Percentiles rank a stretch among this genome's conserved stretches.
phyloP scores from a whole-genome alignment of 106 monocot species.

The Acorus gramineus region DNA sequence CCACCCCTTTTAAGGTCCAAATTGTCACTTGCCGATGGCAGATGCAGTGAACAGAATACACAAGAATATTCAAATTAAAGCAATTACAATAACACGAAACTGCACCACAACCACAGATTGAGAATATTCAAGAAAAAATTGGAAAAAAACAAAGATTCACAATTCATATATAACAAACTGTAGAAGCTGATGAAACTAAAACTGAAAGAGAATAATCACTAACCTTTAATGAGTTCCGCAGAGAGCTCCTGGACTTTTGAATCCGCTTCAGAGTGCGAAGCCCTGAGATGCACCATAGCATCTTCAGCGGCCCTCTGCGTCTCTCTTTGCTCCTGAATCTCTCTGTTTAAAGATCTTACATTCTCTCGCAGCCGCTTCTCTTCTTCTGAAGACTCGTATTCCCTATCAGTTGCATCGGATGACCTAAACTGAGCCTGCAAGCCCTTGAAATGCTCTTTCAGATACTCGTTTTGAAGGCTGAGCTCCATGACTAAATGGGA shows the following conservation, averaged over 20 bases:
- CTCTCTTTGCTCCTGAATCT: constrained; percentile 58
- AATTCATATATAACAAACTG: no score
- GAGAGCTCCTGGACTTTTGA: constrained; percentile 61
- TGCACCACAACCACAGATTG: no score
- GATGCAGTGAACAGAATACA: no score
- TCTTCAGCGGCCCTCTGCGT: constrained; percentile 84
- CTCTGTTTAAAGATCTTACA: constrained; percentile 41
- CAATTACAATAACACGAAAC: no score
- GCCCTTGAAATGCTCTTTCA: constrained; percentile 42
- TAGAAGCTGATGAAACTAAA: no score
- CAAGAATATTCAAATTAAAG: no score
- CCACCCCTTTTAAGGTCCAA: no score
- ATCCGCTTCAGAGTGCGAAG: constrained; percentile 51
- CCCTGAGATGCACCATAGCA: constrained; percentile 81
- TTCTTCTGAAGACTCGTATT: constrained; percentile 19
- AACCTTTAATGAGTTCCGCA: constrained; percentile 67
- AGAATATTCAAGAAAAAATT: no score
- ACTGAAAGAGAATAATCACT: constrained; percentile 2
- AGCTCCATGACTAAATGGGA: constrained; percentile 34
- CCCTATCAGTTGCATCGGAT: constrained; percentile 1
- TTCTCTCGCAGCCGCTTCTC: constrained; percentile 36
- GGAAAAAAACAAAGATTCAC: no score
- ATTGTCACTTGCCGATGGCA: no score
- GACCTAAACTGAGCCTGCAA: constrained; percentile 12
- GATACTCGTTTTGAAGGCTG: constrained; percentile 55